A percentile compares a stretch with the other conserved stretches of the same genome.
These are phyloP conservation scores for Verticillium albo-atrum DNA, from an alignment of 2,329 filamentous ascomycete species.

Conservation along the genomic window DNA sequence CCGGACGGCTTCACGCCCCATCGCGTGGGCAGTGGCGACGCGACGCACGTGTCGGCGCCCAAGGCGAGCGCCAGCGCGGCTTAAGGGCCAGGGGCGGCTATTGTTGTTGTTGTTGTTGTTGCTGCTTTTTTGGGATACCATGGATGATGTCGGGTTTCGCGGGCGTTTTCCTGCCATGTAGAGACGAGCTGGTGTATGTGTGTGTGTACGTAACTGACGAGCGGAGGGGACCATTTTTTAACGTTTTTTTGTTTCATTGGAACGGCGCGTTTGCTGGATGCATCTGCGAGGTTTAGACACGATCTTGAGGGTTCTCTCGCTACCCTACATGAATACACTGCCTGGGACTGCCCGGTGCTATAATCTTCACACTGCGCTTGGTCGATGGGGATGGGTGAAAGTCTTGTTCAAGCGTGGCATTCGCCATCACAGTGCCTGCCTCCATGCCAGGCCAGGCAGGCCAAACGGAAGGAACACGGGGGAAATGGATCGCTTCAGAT, in stretches of 20 bases:
- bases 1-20: conserved; percentile 1
- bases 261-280: background rate
- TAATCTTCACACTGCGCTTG: background rate
- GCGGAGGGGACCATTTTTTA: background rate
- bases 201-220: no score
- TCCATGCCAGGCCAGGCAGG: background rate
- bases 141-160: no score
- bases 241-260: background rate
- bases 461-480: no score
- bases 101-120: no score
- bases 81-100: no score
- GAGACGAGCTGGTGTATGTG: no score
- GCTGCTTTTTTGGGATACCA: background rate
- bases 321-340: background rate
- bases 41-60: background rate
- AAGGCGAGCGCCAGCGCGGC: background rate
- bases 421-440: no score
- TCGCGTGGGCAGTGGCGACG: background rate
- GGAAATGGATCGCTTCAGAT: background rate
- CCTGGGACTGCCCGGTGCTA: background rate
- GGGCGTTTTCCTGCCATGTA: no score
- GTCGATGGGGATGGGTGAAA: background rate
- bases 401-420: background rate
- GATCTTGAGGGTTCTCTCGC: background rate
- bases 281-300: background rate